A percentile compares a stretch with the other conserved stretches of the same genome.
These are phyloP conservation scores for Psilocybe cyanescens DNA, from an alignment of 768 basidiomycete species.

Conservation along the genomic window DNA sequence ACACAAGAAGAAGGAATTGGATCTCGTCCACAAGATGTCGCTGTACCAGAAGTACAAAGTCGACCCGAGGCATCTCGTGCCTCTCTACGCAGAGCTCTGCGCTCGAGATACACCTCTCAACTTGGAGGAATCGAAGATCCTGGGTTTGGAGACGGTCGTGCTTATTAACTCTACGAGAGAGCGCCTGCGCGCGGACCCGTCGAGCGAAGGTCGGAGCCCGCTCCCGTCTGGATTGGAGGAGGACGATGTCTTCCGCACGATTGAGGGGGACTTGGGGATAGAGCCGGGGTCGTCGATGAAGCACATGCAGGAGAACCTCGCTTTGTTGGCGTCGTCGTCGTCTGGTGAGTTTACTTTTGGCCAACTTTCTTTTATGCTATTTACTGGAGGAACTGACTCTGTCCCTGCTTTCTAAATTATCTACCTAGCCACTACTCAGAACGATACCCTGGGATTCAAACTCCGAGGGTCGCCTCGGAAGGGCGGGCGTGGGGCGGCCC, in stretches of 20 bases:
- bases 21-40: slow-evolving; percentile 46
- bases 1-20: slow-evolving; percentile 46
- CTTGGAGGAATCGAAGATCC: slow-evolving; percentile 53
- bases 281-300: slow-evolving; percentile 22
- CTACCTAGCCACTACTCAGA: neutral
- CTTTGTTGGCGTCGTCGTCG: neutral
- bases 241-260: slow-evolving; percentile 16
- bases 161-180: slow-evolving; percentile 57
- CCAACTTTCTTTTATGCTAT: neutral
- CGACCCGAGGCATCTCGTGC: slow-evolving; percentile 49
- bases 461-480: neutral
- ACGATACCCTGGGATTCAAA: neutral
- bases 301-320: slow-evolving; percentile 9
- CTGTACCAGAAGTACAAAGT: slow-evolving; percentile 59
- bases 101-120: slow-evolving; percentile 52
- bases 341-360: neutral
- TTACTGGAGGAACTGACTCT: neutral
- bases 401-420: neutral
- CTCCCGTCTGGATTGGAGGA: slow-evolving; percentile 22
- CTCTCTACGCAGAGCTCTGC: slow-evolving; percentile 59
- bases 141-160: slow-evolving; percentile 58
- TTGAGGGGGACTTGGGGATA: slow-evolving; percentile 16
- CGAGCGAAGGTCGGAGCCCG: slow-evolving; percentile 23
- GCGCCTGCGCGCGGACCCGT: slow-evolving; percentile 35
- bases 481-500: neutral